Base-by-base conservation (phyloP, 1,284 basidiomycete genomes). In the Sporisorium reilianum region DNA sequence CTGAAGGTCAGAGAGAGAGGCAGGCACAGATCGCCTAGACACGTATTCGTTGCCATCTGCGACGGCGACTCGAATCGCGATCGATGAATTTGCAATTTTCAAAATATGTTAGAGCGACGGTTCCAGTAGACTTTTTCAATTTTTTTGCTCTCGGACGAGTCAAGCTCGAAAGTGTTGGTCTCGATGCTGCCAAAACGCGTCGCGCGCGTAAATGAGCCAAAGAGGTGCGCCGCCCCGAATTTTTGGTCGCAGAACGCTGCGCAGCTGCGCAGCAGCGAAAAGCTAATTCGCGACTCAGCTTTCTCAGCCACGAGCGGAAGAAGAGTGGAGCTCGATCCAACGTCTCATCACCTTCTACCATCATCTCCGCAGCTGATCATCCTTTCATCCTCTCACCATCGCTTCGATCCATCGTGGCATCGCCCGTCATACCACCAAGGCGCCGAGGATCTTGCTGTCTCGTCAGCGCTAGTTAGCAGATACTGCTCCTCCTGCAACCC, bases 161-260 rank as follows among this genome's bases (percentile, higher is more conserved):
- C 12, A 36, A 62, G 2, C 18, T 4, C 2, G n/a, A n/a, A 46
- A 46, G 67, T 70, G 67, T 70, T 70, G 67, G 62, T 70, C 67
- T 70, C 34, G 46, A 28, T 54, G 48, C 26, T n/a, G 36, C 1
- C 20, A 28, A 28, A 60, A 70, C 67, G 67, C 67, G 67, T 70
- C 67, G 67, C 67, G 67, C 67, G 67, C 67, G 67, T 70, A 70
- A 69, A 69, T 64, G 66, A 69, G 61, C 56, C 44, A 69, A 70
- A 70, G 67, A 53, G 62, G 30, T 34, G 28, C 36, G 22, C 20
- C n/a, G 14, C 45, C 20, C 41, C 42, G n/a, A 48, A 32, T 59
- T 59, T 65, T 59, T 56, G 28, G 20, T 7, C 20, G 22, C n/a
- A n/a, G 42, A 40, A 30, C 18, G 45, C 12, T 45, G 40, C 58